Base-by-base conservation (phyloP, 1,139 yeast species). In the Neolecta irregularis region DNA sequence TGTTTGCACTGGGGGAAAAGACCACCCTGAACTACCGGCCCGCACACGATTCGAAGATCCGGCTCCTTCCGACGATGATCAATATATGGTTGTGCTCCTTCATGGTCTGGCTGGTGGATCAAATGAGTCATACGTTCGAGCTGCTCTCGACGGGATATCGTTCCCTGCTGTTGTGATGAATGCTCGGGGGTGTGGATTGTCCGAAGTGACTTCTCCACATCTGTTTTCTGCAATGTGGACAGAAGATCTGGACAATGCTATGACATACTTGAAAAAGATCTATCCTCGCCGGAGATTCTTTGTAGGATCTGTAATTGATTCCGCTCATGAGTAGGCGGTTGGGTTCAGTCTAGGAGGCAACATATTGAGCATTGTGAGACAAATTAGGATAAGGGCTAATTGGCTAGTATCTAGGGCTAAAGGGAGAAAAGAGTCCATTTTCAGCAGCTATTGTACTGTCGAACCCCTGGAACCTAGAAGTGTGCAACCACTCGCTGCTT, bases 81-180 rank as follows among this genome's bases (percentile, higher is more conserved):
- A 57, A 4, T 66, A 61, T 37, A 93, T 94, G 1, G 57, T 83
- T 37, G 65, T 78, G 23, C 62, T 76, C 4, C 57, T 75, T 34
- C 95, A 85, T 51, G 96, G 95, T 0, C 65, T 85, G 26, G 85
- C 81, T 4, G 95, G 95, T 15, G 94, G 95, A 0, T 76, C 93
- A 15, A 92, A 81, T 47, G 95, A 85, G 52, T 71, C 88, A 2
- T 72, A 83, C 48, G 76, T 83, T 39, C 69, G 93, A 41, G 73
- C 85, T 41, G 47, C 53, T 6, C 46, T 56, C 29, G 40, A 47
- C 30, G 46, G 44, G 32, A 42, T 56, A 28, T 36, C 39, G 5
- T 18, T 34, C 5, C 33, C 43, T 5, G 51, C 72, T 11, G 78
- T 73, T 21, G 93, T 83, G 9, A 56, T 79, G 42, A 81, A 80